Evolutionary conservation across 768 basidiomycete genomes (phyloP).

Genomic region (Russula sp.): DNA sequence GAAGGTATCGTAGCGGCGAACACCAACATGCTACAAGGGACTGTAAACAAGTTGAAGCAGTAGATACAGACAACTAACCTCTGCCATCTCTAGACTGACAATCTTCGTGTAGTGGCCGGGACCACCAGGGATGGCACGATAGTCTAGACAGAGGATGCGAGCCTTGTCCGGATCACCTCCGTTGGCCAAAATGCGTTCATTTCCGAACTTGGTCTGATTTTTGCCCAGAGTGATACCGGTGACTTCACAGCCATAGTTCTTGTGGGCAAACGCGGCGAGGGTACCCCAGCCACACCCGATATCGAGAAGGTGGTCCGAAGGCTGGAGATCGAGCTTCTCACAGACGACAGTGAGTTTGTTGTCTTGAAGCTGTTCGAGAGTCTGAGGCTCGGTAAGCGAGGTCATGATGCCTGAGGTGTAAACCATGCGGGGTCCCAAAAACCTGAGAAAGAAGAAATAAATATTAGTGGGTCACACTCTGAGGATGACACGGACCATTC

Average conservation of each 20-base stretch:
- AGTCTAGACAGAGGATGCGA: slow-evolving; percentile 90
- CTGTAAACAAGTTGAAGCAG: slow-evolving; percentile 9
- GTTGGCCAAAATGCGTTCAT: slow-evolving; percentile 78
- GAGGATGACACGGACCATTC: slow-evolving; percentile 53
- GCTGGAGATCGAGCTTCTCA: slow-evolving; percentile 85
- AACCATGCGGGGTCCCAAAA: slow-evolving; percentile 94
- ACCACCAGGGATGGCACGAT: slow-evolving; percentile 81
- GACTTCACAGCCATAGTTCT: slow-evolving; percentile 95
- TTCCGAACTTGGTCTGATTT: slow-evolving; percentile 93
- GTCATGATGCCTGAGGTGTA: slow-evolving; percentile 92
- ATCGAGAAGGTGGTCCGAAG: slow-evolving; percentile 81
- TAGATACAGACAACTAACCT: slow-evolving; percentile 47
- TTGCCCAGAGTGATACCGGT: slow-evolving; percentile 92
- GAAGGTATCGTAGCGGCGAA: slow-evolving; percentile 88
- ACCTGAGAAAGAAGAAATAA: slow-evolving; percentile 46
- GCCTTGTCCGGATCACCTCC: slow-evolving; percentile 59
- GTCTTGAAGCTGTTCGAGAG: slow-evolving; percentile 93
- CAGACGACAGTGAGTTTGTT: slow-evolving; percentile 97
- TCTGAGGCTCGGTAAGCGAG: slow-evolving; percentile 67
- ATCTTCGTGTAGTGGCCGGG: slow-evolving; percentile 86
- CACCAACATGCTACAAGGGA: slow-evolving; percentile 78
- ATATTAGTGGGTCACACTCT: background rate
- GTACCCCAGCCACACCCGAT: slow-evolving; percentile 98
- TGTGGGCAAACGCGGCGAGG: slow-evolving; percentile 88
- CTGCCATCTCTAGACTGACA: slow-evolving; percentile 96